These are phyloP conservation scores for Sporothrix humicola DNA, from an alignment of 2,329 filamentous ascomycete genomes.

Conservation along the genomic window DNA sequence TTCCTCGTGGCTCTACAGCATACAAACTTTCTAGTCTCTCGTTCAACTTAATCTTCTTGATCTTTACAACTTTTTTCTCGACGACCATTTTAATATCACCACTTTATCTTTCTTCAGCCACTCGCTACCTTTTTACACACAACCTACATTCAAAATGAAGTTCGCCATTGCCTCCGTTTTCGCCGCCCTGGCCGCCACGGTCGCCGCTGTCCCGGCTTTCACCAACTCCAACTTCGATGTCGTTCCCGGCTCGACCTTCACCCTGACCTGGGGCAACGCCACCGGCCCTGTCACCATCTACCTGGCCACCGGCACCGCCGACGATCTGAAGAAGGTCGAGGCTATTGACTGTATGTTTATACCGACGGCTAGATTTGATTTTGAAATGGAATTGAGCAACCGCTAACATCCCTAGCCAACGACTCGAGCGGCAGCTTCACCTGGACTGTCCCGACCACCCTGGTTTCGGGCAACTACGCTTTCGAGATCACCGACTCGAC, in stretches of 20 bases:
- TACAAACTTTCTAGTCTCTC: slow-evolving; percentile 30
- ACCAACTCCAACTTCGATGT: slow-evolving; percentile 45
- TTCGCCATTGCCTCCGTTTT: slow-evolving; percentile 45
- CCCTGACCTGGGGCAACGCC: slow-evolving; percentile 51
- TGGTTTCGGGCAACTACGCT: slow-evolving; percentile 52
- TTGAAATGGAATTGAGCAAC: neutral
- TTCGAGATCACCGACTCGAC: slow-evolving; percentile 52
- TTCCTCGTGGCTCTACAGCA: slow-evolving; percentile 18
- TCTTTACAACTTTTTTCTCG: slow-evolving; percentile 22
- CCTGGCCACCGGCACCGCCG: slow-evolving; percentile 49
- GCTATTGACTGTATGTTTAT: slow-evolving; percentile 47
- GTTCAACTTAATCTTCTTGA: slow-evolving; percentile 20
- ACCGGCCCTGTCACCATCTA: slow-evolving; percentile 51
- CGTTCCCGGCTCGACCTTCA: slow-evolving; percentile 50
- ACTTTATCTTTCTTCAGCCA: slow-evolving; percentile 18
- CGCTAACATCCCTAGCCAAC: slow-evolving; percentile 42
- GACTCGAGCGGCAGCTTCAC: slow-evolving; percentile 47
- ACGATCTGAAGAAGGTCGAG: slow-evolving; percentile 46
- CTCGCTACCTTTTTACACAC: neutral
- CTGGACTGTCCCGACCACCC: slow-evolving; percentile 48
- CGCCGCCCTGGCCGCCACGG: slow-evolving; percentile 46
- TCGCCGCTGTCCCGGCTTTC: slow-evolving; percentile 42
- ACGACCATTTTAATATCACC: neutral
- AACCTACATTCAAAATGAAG: slow-evolving; percentile 49
- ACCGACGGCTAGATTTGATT: neutral